Evolutionary conservation across 768 basidiomycete genomes (phyloP), one percentile per base, ranked within the genome.

Genomic region (Naganishia onofrii): DNA sequence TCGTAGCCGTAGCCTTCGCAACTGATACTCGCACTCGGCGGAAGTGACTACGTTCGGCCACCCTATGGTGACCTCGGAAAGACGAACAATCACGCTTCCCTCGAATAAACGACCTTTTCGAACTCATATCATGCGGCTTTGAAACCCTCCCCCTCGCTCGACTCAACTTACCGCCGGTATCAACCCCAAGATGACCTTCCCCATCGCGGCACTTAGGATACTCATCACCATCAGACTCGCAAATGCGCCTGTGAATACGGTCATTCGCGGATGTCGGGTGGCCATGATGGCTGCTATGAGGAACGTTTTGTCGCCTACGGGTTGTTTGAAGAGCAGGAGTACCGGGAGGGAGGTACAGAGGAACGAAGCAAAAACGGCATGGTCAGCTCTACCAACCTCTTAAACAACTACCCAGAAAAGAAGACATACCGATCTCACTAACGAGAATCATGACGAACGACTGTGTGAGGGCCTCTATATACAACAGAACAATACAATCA

Each of bases 201-300:
- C 96, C 84, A 98, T 86, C n/a, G 87, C 89, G 13, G 95, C 93
- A 17, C 91, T 93, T 63, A 98, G 87, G 51, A 94, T 84, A 58
- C 92, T 93, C 96, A 99, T 99, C 80, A 96, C 82, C 66, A 90
- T 84, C 54, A 99, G 86, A 9, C 93, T 92, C 19, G 86, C 85
- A 74, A 97, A 89, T 0, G 96, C 94, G 36, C 94, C 96, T 26
- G 78, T 84, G 78, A 97, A 97, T 70, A 99, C 93, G 68, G 88
- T 82, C 53, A 89, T 74, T 26, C 93, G 76, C 87, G 90, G 77
- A 88, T 92, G 83, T 8, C 92, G 89, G 88, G 93, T 93, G 13
- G 94, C 84, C 73, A 85, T 82, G 60, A 94, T 92, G 63, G 94
- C 92, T 58, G 95, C 83, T 53, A 90, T 89, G 73, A 90, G 84